Percentiles rank a stretch among this genome's conserved stretches.
phyloP scores from a whole-genome alignment of 805 yeast species.

The Barnettozyma sp. region DNA sequence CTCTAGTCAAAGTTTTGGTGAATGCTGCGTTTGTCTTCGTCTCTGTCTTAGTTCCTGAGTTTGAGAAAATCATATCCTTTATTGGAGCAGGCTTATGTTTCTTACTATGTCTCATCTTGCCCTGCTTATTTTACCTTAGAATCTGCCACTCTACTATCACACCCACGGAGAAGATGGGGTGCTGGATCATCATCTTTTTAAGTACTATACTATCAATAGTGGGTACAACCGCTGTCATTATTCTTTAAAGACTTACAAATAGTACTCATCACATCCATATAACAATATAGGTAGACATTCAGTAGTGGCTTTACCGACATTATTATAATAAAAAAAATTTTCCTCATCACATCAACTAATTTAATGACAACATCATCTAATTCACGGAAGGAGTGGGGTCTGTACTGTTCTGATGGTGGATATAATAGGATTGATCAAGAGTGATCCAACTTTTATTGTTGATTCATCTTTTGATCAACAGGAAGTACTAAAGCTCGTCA shows the following conservation, averaged over 20 bases:
- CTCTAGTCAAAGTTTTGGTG: slow-evolving; percentile 34
- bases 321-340: slow-evolving; percentile 2
- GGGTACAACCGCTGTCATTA: slow-evolving; percentile 54
- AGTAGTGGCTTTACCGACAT: slow-evolving; percentile 6
- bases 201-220: slow-evolving; percentile 43
- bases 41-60: slow-evolving; percentile 65
- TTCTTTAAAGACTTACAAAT: slow-evolving; percentile 10
- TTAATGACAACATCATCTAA: not conserved
- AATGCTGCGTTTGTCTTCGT: slow-evolving; percentile 50
- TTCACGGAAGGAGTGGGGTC: too few species aligned
- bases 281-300: not conserved
- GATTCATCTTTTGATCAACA: slow-evolving; percentile 1
- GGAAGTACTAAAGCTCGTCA: slow-evolving; percentile 16
- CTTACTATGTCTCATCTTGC: slow-evolving; percentile 71
- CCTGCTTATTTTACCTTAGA: slow-evolving; percentile 61
- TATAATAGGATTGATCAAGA: slow-evolving; percentile 7
- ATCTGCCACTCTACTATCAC: slow-evolving; percentile 43
- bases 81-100: slow-evolving; percentile 79
- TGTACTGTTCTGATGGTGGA: slow-evolving; percentile 8
- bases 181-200: slow-evolving; percentile 37
- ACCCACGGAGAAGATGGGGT: slow-evolving; percentile 31
- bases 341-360: slow-evolving; percentile 7
- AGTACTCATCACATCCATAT: not conserved
- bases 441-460: slow-evolving; percentile 10
- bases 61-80: slow-evolving; percentile 75